Evolutionary conservation across 768 basidiomycete species (phyloP).

Genomic region (Cyathus striatus): DNA sequence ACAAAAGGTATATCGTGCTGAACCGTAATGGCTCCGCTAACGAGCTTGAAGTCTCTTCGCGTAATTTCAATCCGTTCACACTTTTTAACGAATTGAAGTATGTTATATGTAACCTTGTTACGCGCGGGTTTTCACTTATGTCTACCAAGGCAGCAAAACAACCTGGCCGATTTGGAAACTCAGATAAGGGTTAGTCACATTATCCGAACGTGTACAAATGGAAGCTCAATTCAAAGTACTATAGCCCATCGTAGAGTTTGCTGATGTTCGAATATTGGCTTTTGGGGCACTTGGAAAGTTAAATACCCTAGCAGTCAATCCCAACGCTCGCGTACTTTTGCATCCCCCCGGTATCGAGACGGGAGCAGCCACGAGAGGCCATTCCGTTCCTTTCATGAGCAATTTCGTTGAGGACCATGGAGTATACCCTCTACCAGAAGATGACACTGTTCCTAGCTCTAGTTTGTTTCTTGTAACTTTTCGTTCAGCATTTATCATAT

Average conservation of each 20-base stretch:
- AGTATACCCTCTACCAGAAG: constrained; percentile 32
- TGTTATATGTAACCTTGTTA: no score
- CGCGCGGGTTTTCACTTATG: no score
- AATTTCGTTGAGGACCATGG: constrained; percentile 33
- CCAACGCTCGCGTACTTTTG: constrained; percentile 63
- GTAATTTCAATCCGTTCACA: constrained; percentile 58
- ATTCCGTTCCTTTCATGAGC: not conserved
- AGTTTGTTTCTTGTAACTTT: constrained; percentile 10
- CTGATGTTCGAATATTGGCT: constrained; percentile 69
- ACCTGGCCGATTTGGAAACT: constrained; percentile 63
- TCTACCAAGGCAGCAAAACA: constrained; percentile 56
- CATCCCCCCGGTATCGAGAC: constrained; percentile 61
- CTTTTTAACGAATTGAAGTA: constrained; percentile 81
- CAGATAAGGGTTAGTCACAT: constrained; percentile 53
- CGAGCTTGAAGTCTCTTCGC: constrained; percentile 60
- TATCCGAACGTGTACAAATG: not conserved
- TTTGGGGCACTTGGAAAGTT: constrained; percentile 63
- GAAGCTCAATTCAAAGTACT: not conserved
- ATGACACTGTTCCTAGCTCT: constrained; percentile 18
- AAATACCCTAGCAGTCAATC: constrained; percentile 54
- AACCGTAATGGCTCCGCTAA: constrained; percentile 76
- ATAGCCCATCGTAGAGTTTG: constrained; percentile 64
- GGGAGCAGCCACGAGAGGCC: constrained; percentile 7
- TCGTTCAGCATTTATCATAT: constrained; percentile 1
- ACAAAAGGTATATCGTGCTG: constrained; percentile 63